phyloP scores from a whole-genome alignment of 2,329 filamentous ascomycete species.

The Gyromitra esculenta region DNA sequence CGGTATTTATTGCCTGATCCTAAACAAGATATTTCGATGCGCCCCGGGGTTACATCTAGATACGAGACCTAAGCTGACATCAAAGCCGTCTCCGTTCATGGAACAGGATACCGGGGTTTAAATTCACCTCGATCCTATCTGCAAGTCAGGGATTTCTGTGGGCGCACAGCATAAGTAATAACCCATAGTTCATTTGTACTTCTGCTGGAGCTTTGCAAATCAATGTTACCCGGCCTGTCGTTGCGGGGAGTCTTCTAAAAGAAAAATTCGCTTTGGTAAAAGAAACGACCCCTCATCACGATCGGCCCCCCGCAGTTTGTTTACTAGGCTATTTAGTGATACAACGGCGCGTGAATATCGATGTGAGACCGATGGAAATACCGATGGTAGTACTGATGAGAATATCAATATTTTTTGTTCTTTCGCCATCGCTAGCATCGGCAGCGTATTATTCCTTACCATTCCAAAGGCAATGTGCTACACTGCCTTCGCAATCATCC shows the following conservation, averaged over 20 bases:
- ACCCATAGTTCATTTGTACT: background rate
- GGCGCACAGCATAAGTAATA: slow-evolving; percentile 29
- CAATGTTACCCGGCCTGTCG: slow-evolving; percentile 36
- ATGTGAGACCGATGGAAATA: slow-evolving; percentile 10
- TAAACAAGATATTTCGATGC: slow-evolving; percentile 15
- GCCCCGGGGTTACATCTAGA: slow-evolving; percentile 3
- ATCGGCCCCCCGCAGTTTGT: slow-evolving; percentile 27
- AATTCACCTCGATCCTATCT: slow-evolving; percentile 27
- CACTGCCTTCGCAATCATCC: background rate
- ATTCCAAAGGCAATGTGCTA: no score
- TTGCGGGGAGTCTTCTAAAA: background rate
- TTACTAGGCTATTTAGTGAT: slow-evolving; percentile 33
- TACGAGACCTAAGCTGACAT: slow-evolving; percentile 20
- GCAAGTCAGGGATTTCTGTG: background rate
- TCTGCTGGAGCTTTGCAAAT: background rate
- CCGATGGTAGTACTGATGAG: slow-evolving; percentile 6
- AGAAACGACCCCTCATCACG: slow-evolving; percentile 33
- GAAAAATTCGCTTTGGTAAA: slow-evolving; percentile 7
- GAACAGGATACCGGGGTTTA: slow-evolving; percentile 22
- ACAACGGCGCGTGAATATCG: background rate
- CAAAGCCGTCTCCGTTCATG: background rate
- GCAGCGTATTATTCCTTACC: no score
- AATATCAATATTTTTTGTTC: slow-evolving; percentile 8
- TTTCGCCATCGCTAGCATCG: background rate
- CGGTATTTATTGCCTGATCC: slow-evolving; percentile 23